phyloP scores from a whole-genome alignment of 164 flowering plant genomes.

The Dillenia suffruticosa region DNA sequence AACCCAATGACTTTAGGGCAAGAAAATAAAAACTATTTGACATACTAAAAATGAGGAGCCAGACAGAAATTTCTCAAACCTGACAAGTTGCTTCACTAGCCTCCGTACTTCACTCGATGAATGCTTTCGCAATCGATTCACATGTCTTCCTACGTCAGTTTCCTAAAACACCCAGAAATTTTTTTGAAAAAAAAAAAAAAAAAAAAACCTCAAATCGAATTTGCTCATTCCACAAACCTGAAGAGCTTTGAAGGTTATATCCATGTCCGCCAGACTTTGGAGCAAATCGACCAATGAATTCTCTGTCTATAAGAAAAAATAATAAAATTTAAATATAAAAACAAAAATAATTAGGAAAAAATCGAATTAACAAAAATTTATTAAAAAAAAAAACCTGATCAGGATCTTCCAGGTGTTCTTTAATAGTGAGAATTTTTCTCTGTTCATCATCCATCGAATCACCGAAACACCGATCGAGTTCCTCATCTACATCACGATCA shows the following conservation, averaged over 20 bases:
- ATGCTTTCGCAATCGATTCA: slow-evolving; percentile 71
- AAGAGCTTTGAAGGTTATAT: slow-evolving; percentile 81
- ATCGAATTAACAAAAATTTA: background rate
- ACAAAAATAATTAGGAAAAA: background rate
- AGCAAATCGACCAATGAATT: slow-evolving; percentile 66
- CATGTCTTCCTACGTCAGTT: slow-evolving; percentile 87
- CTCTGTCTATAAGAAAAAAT: slow-evolving; percentile 42
- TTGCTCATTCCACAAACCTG: slow-evolving; percentile 37
- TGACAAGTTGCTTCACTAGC: slow-evolving; percentile 87
- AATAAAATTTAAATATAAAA: background rate
- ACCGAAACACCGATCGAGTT: slow-evolving; percentile 6
- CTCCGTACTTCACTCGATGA: slow-evolving; percentile 58
- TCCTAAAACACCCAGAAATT: slow-evolving; percentile 40
- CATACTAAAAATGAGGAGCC: no score
- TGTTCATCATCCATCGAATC: slow-evolving; percentile 51
- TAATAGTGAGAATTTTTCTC: slow-evolving; percentile 55
- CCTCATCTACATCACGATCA: slow-evolving; percentile 15
- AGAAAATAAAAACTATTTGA: background rate
- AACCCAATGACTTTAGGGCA: background rate
- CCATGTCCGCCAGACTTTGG: slow-evolving; percentile 86
- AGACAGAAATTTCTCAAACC: slow-evolving; percentile 32
- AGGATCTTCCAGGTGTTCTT: slow-evolving; percentile 76
- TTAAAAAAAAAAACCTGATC: slow-evolving; percentile 48
- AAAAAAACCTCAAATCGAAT: background rate
- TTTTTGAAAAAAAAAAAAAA: background rate